Evolutionary conservation across 768 basidiomycete genomes (phyloP), one percentile per base, ranked within the genome.

Genomic region (Infundibulicybe gibba): DNA sequence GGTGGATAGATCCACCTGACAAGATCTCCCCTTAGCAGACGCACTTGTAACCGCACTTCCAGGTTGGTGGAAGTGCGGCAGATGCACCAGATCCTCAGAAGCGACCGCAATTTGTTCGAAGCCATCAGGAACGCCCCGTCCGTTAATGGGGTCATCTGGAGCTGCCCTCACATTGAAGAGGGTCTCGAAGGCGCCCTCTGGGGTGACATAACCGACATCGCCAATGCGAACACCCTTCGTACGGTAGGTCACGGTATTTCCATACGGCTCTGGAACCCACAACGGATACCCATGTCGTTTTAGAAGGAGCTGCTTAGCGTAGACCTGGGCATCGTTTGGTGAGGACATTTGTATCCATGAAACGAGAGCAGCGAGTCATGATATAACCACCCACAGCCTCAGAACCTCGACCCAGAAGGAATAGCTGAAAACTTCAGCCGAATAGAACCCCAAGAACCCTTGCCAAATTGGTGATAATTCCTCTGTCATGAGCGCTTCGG

Each of bases 221-320:
- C 60, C 60, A 16, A 61, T 50, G 38, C 52, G 43, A 21, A 61
- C 53, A 17, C 58, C 56, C 41, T 51, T 50, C 19, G 47, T 47
- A 40, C 54, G 52, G 48, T 61, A 58, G 10, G 44, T 38, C 3
- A 46, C 44, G n/a, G 58, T 55, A 25, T 49, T 55, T n/a, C 45
- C 52, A 17, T 57, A 58, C 13, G 60, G 60, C 40, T 68, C 62
- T 31, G 68, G 68, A 6, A 57, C 54, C 62, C 62, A 66, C 32
- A 65, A 39, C 3, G 62, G 68, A 46, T 65, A 63, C 2, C 66
- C 66, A 5, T 61, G 57, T 32, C 58, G 55, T 34, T 58, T 52
- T 20, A 43, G 20, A 15, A 56, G 48, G 13, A 54, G 50, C 20
- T 49, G 47, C 8, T 32, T 45, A 13, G 52, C 52, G 38, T 56